phyloP scores from a whole-genome alignment of 495 filamentous ascomycete genomes.

The Chaetomidium leptoderma region DNA sequence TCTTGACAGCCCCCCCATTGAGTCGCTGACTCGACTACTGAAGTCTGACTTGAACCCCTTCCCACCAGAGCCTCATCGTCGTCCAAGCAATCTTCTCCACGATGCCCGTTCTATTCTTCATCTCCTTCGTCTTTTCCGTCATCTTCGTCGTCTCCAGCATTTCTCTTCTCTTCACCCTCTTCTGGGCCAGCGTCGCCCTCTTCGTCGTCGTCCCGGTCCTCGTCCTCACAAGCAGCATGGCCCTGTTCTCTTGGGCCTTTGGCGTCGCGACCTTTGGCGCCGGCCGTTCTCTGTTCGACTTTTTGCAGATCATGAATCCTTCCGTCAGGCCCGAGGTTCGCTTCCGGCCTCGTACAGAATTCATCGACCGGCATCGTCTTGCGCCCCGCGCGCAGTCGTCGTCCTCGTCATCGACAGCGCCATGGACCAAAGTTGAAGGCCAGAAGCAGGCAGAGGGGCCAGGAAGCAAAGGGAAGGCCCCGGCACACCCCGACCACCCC shows the following conservation, averaged over 20 bases:
- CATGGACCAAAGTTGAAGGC: background rate
- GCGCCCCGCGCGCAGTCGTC: background rate
- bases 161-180: constrained; percentile 56
- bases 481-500: too few species aligned
- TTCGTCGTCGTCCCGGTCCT: constrained; percentile 60
- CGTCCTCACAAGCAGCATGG: constrained; percentile 53
- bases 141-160: constrained; percentile 52
- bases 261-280: constrained; percentile 53
- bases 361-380: too few species aligned
- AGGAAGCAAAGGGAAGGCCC: too few species aligned
- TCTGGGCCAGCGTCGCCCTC: constrained; percentile 59
- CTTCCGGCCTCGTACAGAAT: too few species aligned
- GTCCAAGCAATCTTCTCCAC: constrained; percentile 53
- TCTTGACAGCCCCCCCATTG: background rate
- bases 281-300: constrained; percentile 46
- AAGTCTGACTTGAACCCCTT: background rate
- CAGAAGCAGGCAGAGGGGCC: too few species aligned
- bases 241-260: constrained; percentile 60
- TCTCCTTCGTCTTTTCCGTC: constrained; percentile 56
- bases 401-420: background rate
- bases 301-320: constrained; percentile 25
- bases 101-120: constrained; percentile 59
- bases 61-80: constrained; percentile 20
- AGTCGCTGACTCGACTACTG: constrained; percentile 29
- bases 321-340: too few species aligned